A percentile compares a stretch with the other conserved stretches of the same genome.
These are phyloP conservation scores for Kalmusia sp. DNA, from an alignment of 2,329 filamentous ascomycete genomes.

Conservation along the genomic window DNA sequence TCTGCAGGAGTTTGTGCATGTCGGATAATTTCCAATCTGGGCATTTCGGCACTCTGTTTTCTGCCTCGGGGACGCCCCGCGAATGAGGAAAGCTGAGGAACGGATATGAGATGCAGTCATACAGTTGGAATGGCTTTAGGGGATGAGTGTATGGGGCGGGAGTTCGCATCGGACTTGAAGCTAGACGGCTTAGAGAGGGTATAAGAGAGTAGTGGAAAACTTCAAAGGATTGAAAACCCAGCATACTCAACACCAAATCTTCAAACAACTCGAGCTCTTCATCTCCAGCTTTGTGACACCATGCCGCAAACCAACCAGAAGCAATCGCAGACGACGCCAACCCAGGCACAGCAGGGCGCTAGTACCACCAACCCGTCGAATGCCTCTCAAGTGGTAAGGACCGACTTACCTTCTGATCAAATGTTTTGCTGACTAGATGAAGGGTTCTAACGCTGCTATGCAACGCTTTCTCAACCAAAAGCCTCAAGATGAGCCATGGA, in stretches of 20 bases:
- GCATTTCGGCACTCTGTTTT: not conserved
- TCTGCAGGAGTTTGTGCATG: not conserved
- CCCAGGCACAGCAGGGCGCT: not conserved
- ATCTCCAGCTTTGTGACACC: too few relatives aligned
- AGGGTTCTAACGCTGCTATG: not conserved
- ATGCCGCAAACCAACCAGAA: slow-evolving; percentile 1
- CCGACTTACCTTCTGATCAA: not conserved
- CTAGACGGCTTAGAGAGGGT: not conserved
- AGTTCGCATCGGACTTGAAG: too few relatives aligned
- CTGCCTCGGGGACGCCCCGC: not conserved
- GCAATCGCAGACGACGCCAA: not conserved
- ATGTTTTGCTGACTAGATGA: not conserved
- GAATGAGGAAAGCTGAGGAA: not conserved
- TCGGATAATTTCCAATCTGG: not conserved
- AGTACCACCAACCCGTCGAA: not conserved
- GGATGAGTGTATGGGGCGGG: not conserved
- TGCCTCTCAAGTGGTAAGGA: not conserved
- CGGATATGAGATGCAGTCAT: not conserved
- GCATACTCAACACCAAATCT: not conserved
- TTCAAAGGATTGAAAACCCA: not conserved
- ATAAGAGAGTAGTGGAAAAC: not conserved
- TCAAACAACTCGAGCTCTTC: not conserved
- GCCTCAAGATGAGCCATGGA: not conserved
- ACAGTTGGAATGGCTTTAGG: not conserved
- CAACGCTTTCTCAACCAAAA: not conserved